Conservation (phyloP, 345 rosid genomes). For the Excoecaria agallocha region DNA sequence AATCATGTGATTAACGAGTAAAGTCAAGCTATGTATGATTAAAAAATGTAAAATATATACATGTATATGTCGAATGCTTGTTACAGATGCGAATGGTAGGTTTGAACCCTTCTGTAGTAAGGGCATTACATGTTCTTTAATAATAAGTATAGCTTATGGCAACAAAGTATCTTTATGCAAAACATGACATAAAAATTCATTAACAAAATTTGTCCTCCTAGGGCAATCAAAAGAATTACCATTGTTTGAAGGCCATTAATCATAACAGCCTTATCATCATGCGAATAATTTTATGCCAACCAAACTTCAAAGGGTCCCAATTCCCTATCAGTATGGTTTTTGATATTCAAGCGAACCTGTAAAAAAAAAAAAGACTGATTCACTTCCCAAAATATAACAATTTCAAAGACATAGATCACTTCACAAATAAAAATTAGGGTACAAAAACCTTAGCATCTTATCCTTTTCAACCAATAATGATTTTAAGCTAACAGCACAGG, state of each 20-base stretch:
- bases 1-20: too few species aligned
- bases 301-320: slow-evolving; percentile 83
- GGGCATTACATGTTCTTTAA: too few species aligned
- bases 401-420: not conserved
- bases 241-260: slow-evolving; percentile 74
- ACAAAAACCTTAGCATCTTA: too few species aligned
- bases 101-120: too few species aligned
- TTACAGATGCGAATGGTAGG: too few species aligned
- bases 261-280: slow-evolving; percentile 60
- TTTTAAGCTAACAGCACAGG: too few species aligned
- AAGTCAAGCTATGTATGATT: too few species aligned
- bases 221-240: slow-evolving; percentile 42
- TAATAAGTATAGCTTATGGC: not conserved
- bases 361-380: slow-evolving; percentile 19
- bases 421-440: not conserved
- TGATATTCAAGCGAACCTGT: slow-evolving; percentile 71
- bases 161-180: not conserved
- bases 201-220: not conserved
- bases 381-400: slow-evolving; percentile 18
- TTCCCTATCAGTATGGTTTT: slow-evolving; percentile 68
- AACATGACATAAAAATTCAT: not conserved
- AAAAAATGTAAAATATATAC: too few species aligned
- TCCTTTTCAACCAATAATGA: too few species aligned
- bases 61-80: too few species aligned
- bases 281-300: slow-evolving; percentile 54